phyloP scores from a whole-genome alignment of 768 basidiomycete species.

The Gloeopeniophorella convolvens region DNA sequence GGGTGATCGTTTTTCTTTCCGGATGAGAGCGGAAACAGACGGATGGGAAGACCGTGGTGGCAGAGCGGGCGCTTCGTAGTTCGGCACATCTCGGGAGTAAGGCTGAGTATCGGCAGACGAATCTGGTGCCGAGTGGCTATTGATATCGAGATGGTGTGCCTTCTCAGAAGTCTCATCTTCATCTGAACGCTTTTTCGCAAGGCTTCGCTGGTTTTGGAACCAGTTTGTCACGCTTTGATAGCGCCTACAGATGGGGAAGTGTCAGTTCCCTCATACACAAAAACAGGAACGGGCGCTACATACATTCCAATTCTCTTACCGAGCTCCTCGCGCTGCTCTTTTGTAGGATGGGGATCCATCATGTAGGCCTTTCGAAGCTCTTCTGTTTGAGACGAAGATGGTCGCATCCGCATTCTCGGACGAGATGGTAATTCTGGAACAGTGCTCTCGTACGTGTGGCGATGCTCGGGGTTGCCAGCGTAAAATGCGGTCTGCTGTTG shows the following conservation, averaged over 20 bases:
- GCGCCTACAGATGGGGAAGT: constrained; percentile 44
- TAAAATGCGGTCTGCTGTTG: constrained; percentile 37
- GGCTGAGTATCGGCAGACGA: constrained; percentile 20
- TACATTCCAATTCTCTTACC: constrained; percentile 72
- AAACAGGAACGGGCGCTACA: constrained; percentile 27
- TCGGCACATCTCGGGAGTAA: constrained; percentile 28
- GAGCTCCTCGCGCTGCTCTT: constrained; percentile 59
- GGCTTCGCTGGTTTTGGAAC: constrained; percentile 83
- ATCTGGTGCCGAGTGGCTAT: constrained; percentile 19
- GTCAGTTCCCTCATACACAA: constrained; percentile 5
- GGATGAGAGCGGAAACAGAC: constrained; percentile 31
- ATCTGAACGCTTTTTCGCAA: constrained; percentile 65
- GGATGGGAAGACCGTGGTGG: constrained; percentile 37
- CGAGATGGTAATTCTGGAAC: constrained; percentile 34
- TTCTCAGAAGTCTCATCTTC: constrained; percentile 38
- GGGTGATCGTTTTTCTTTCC: constrained; percentile 31
- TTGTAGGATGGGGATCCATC: constrained; percentile 57
- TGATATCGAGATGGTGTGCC: constrained; percentile 24
- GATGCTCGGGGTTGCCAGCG: constrained; percentile 42
- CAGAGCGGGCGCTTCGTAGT: constrained; percentile 26
- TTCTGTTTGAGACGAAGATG: constrained; percentile 58
- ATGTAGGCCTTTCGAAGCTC: constrained; percentile 63
- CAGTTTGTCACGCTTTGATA: constrained; percentile 78
- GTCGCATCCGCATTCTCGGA: constrained; percentile 59
- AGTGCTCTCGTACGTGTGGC: constrained; percentile 43